Conservation (phyloP, 768 basidiomycete species). For the Daedalea quercina region DNA sequence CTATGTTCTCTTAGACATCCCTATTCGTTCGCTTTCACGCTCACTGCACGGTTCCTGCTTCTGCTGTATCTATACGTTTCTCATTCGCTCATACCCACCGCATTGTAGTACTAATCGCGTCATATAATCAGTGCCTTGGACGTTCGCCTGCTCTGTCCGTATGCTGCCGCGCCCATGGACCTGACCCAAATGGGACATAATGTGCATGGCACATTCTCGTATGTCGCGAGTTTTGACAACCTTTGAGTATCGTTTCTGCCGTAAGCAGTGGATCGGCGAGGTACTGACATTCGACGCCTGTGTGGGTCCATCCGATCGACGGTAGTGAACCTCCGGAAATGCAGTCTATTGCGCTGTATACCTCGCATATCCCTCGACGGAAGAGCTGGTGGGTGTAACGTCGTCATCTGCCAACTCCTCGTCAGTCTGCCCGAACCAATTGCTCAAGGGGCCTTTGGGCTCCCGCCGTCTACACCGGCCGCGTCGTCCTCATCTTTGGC, state of each 20-base stretch:
- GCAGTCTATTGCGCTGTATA: neutral
- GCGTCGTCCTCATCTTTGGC: conserved; percentile 18
- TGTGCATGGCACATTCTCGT: too few relatives aligned
- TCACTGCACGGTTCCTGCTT: too few relatives aligned
- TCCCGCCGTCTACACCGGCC: conserved; percentile 1
- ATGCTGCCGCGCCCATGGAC: too few relatives aligned
- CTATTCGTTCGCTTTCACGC: neutral
- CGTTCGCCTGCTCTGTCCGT: too few relatives aligned
- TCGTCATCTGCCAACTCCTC: neutral
- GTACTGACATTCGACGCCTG: neutral
- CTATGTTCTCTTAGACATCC: neutral
- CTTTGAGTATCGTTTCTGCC: too few relatives aligned
- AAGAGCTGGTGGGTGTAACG: neutral
- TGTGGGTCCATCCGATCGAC: too few relatives aligned
- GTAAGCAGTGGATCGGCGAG: too few relatives aligned
- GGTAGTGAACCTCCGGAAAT: neutral
- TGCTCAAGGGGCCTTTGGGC: too few relatives aligned
- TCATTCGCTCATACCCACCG: neutral
- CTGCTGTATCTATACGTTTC: neutral
- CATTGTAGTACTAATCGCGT: neutral
- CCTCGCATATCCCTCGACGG: neutral
- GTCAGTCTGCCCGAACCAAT: neutral
- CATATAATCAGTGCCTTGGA: too few relatives aligned
- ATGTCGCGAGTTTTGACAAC: too few relatives aligned
- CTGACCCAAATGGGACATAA: too few relatives aligned